Base-by-base conservation (phyloP, 1,284 basidiomycete genomes). In the Ceratobasidium sp. region DNA sequence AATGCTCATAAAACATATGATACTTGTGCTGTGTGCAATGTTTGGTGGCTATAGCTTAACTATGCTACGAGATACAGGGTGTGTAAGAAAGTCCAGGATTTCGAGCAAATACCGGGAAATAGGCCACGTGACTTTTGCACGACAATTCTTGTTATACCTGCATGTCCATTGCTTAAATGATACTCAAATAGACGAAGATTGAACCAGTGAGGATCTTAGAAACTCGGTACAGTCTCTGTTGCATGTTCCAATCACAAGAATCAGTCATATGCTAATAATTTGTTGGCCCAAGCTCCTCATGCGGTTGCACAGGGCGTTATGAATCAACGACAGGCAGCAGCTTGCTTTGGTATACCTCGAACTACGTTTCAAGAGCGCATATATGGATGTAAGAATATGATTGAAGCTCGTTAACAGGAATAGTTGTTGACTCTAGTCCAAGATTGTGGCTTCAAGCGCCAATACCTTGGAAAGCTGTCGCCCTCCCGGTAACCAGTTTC, bases 121-220 rank as follows among this genome's bases (percentile, higher is more conserved):
- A 28, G 59, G 59, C 59, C 59, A 61, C 59, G 59, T 61, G 59
- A 61, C 26, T 61, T 33, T 33, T 3, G 2, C 59, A 12, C 28
- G 26, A 12, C 59, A 38, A 6, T 38, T 17, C 38, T 10, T 38
- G 13, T 48, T 48, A 20, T 48, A 3, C 46, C 46, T 48, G 44
- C 44, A 46, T 46, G 17, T 46, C 44, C 44, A 15, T 15, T 15
- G 44, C 46, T 3, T 48, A 3, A 48, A 48, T 48, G 46, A 48
- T 20, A 33, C 59, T 1, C 59, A 26, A 61, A 33, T 15, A 28
- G 59, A 15, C 26, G 10, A 61, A 26, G 20, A 28, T 26, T 9
- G 23, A 28, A 20, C 26, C 12, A 28, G 23, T 6, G 1, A 61
- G 26, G 7, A 10, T 38, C 28, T 38, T 33, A 38, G 15, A 38